Evolutionary conservation across 331 rosid genomes (phyloP), one percentile per base, ranked within the genome.

Genomic region (Quercus lobata): DNA sequence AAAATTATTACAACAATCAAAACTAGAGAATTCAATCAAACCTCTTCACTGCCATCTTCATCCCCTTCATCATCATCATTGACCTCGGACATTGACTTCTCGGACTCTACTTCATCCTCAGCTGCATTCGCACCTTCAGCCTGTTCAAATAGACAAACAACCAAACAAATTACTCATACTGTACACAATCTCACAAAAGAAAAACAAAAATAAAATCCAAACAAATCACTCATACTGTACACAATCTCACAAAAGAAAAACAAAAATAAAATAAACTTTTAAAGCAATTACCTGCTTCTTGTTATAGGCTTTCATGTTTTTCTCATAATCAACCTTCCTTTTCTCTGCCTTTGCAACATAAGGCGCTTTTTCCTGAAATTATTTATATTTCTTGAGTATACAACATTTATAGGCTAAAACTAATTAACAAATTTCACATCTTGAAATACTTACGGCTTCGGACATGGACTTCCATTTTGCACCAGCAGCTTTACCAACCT

Each of bases 401-500:
- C 7, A 10, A 17, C 41, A 19, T 0, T 7, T 32, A 19, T 0
- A 0, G 34, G 27, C 0, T 5, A n/a, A 53, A 22, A 5, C 1
- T 6, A 16, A 56, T 22, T 21, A 4, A 35, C 0, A 0, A 5
- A 0, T 54, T 24, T 22, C 3, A 29, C 7, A 34, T 4, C 5
- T 34, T 2, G 0, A 18, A 22, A 21, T 3, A 76, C 98, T 72
- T 89, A 93, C 97, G 77, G 93, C 87, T 4, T 86, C 97, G 46
- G 96, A 56, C 92, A 93, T 17, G 0, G 93, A 62, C 80, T 91
- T 93, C 98, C 98, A 93, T 79, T 93, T 93, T 2, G 89, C 94
- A 21, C 98, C 98, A 62, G 98, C 98, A 82, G 97, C 97, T 77
- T 93, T 93, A 4, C 97, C 97, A 70, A 93, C 97, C 97, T 93